Evolutionary conservation across 352 stramenopile species (phyloP).

Genomic region (Pythium sukuiense): DNA sequence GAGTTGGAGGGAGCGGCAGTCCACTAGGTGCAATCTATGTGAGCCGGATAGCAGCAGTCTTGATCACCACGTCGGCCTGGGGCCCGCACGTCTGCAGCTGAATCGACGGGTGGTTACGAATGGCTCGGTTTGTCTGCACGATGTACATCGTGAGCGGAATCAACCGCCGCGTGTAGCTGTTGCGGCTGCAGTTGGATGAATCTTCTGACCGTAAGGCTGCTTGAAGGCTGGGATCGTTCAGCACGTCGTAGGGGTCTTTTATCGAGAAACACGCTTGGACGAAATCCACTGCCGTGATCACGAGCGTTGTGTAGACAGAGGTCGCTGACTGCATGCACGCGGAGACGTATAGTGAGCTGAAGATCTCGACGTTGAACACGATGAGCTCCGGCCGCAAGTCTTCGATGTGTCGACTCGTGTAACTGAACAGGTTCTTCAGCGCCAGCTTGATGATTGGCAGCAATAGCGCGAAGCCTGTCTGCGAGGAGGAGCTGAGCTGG

Average conservation of each 20-base stretch:
- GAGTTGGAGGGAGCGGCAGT: too few relatives aligned
- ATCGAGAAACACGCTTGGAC: constrained; percentile 9
- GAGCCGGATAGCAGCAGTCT: background rate
- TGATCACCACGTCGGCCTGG: background rate
- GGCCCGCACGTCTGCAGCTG: background rate
- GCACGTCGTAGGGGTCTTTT: constrained; percentile 1
- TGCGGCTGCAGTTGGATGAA: background rate
- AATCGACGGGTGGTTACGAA: constrained; percentile 8
- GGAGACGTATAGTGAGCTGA: constrained; percentile 33
- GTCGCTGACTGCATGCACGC: constrained; percentile 31
- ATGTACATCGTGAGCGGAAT: constrained; percentile 5
- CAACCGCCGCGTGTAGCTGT: background rate
- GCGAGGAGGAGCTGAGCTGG: background rate
- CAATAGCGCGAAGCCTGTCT: constrained; percentile 17
- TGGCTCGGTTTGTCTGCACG: background rate
- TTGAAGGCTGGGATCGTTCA: background rate
- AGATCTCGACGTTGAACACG: constrained; percentile 34
- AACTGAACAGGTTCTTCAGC: constrained; percentile 28
- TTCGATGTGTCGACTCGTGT: constrained; percentile 14
- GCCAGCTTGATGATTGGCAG: constrained; percentile 33
- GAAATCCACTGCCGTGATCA: constrained; percentile 18
- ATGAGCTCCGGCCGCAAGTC: constrained; percentile 24
- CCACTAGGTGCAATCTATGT: background rate
- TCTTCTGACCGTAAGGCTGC: background rate
- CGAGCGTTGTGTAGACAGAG: constrained; percentile 14